phyloP scores from a whole-genome alignment of 495 filamentous ascomycete species.

The Lasiosphaeria hispida region DNA sequence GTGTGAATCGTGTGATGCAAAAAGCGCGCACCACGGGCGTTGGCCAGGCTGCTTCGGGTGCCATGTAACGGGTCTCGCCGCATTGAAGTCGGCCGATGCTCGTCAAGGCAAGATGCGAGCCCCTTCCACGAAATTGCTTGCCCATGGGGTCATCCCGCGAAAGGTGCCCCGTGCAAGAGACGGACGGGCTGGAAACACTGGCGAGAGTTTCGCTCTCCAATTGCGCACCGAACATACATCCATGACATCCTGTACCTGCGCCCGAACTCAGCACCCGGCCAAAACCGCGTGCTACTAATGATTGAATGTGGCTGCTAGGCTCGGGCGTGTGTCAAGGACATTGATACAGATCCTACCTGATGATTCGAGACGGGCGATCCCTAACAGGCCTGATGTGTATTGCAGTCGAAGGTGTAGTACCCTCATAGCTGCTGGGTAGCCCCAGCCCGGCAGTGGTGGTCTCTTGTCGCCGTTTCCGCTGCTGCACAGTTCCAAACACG shows the following conservation, averaged over 20 bases:
- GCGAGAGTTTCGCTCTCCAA: no score
- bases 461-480: no score
- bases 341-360: neutral
- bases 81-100: slow-evolving; percentile 3
- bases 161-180: neutral
- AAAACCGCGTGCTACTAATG: no score
- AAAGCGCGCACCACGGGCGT: neutral
- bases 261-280: no score
- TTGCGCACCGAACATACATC: no score
- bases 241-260: no score
- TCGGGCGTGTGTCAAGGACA: neutral
- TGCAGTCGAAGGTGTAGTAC: neutral
- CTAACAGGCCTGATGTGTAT: neutral
- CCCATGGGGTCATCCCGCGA: slow-evolving; percentile 2
- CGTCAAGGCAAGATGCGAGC: slow-evolving; percentile 16
- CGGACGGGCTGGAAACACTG: no score
- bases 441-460: no score
- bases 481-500: slow-evolving; percentile 3
- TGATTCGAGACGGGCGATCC: slow-evolving; percentile 1
- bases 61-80: slow-evolving; percentile 7
- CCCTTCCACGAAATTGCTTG: slow-evolving; percentile 16
- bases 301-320: neutral
- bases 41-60: slow-evolving; percentile 5
- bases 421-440: no score
- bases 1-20: neutral